Evolutionary conservation across 2,329 filamentous ascomycete genomes (phyloP), one percentile per base, ranked within the genome.

Genomic region (Botrytis pseudocinerea): DNA sequence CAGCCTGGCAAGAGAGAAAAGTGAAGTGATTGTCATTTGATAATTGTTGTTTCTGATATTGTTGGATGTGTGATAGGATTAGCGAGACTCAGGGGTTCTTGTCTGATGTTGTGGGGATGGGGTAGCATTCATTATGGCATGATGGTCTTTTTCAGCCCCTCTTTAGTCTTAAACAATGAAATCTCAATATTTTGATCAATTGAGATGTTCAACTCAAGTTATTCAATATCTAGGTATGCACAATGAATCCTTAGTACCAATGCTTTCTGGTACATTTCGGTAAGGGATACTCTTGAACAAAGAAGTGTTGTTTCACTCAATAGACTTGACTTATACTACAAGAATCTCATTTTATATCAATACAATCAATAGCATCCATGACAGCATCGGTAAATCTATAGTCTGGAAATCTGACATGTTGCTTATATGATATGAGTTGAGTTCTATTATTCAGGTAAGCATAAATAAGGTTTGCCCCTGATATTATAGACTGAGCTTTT

Each of bases 71-170:
- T 0, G 10, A 18, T 2, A 5, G 8, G 64, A 66, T 51, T 54
- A 40, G 64, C 32, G 64, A 54, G 35, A 54, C 48, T 51, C 32
- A 66, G 46, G 46, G 64, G 64, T 66, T 54, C 22, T 54, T 48
- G 64, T 38, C 46, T 66, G 46, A 40, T 54, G 4, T 66, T 7
- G 22, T 20, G 16, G 25, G 46, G 16, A 22, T 14, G 14, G 51
- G 14, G 51, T 16, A 54, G 51, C 51, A 54, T 16, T 28, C 51
- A 12, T 28, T 8, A 54, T 8, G n/a, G 28, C 28, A 54, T 2
- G 14, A 28, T 12, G 6, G 4, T 28, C n/a, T 28, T 54, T 12
- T 54, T n/a, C 1, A 54, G 12, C 6, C 12, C 2, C 12, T n/a
- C 25, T n/a, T 16, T 25, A n/a, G 4, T 12, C 12, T 54, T 7